Evolutionary conservation across 306 rosid species (phyloP).

Genomic region (Oemleria cerasiformis): DNA sequence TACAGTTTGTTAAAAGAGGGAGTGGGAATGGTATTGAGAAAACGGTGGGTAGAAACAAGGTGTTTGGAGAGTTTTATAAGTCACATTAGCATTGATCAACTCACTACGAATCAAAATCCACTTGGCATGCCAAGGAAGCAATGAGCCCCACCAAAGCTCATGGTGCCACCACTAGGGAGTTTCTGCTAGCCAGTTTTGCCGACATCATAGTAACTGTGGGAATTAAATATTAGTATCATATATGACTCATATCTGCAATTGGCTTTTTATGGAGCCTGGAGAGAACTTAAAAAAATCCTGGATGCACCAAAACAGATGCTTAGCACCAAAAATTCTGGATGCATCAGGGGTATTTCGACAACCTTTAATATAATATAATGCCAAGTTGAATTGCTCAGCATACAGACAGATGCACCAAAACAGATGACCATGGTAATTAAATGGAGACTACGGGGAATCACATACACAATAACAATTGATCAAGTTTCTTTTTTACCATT

Average conservation of each 20-base stretch:
- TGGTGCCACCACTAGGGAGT: slow-evolving; percentile 23
- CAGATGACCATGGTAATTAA: too few species aligned
- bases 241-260: neutral
- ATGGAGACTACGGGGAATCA: too few species aligned
- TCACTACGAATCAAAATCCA: slow-evolving; percentile 4
- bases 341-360: neutral
- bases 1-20: neutral
- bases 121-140: slow-evolving; percentile 1
- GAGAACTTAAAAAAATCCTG: neutral
- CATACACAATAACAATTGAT: too few species aligned
- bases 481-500: too few species aligned
- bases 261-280: slow-evolving; percentile 7
- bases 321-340: neutral
- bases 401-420: too few species aligned
- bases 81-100: slow-evolving; percentile 14
- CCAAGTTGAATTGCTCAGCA: too few species aligned
- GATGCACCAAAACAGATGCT: too few species aligned
- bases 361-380: too few species aligned
- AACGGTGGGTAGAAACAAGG: slow-evolving; percentile 33
- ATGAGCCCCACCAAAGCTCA: slow-evolving; percentile 27
- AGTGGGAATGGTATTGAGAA: slow-evolving; percentile 18
- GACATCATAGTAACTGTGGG: slow-evolving; percentile 18
- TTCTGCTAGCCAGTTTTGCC: slow-evolving; percentile 24
- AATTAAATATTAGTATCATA: slow-evolving; percentile 25
- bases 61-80: slow-evolving; percentile 14